Conservation (phyloP, 2,329 filamentous ascomycete genomes). For the Zopfia rhizophila region DNA sequence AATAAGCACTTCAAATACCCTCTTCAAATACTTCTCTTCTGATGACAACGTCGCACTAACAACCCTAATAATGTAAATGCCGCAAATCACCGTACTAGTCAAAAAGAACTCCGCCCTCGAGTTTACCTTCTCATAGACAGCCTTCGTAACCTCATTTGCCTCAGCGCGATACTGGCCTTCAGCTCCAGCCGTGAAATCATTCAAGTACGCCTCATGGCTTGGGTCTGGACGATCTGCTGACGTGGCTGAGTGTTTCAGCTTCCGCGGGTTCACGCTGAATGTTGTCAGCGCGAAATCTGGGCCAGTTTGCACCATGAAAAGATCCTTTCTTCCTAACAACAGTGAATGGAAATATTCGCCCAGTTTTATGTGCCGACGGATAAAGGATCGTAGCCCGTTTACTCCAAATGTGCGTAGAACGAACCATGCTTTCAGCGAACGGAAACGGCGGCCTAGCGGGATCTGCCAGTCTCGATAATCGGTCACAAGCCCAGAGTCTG, state of each 20-base stretch:
- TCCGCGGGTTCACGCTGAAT: constrained; percentile 65
- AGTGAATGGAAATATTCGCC: constrained; percentile 76
- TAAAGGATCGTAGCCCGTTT: constrained; percentile 76
- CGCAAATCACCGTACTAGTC: constrained; percentile 78
- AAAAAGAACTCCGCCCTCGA: constrained; percentile 80
- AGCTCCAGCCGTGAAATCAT: constrained; percentile 47
- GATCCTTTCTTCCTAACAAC: constrained; percentile 68
- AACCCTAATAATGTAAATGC: constrained; percentile 81
- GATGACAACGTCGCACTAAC: constrained; percentile 77
- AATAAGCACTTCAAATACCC: constrained; percentile 79
- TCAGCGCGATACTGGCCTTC: constrained; percentile 60
- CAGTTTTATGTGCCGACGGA: constrained; percentile 73
- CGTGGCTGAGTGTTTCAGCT: constrained; percentile 14
- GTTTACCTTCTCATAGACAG: constrained; percentile 80
- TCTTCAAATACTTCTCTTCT: constrained; percentile 76
- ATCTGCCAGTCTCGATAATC: constrained; percentile 99
- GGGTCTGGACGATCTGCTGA: constrained; percentile 37
- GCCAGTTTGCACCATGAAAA: constrained; percentile 79
- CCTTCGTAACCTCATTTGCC: constrained; percentile 75
- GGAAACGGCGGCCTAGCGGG: constrained; percentile 87
- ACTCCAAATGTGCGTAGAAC: constrained; percentile 86
- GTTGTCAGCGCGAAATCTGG: constrained; percentile 86
- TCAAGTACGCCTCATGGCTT: constrained; percentile 41
- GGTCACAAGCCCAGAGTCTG: constrained; percentile 84
- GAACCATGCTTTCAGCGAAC: constrained; percentile 94